These are phyloP conservation scores for Leptographium lundbergii DNA, from an alignment of 2,329 filamentous ascomycete genomes.

Conservation along the genomic window DNA sequence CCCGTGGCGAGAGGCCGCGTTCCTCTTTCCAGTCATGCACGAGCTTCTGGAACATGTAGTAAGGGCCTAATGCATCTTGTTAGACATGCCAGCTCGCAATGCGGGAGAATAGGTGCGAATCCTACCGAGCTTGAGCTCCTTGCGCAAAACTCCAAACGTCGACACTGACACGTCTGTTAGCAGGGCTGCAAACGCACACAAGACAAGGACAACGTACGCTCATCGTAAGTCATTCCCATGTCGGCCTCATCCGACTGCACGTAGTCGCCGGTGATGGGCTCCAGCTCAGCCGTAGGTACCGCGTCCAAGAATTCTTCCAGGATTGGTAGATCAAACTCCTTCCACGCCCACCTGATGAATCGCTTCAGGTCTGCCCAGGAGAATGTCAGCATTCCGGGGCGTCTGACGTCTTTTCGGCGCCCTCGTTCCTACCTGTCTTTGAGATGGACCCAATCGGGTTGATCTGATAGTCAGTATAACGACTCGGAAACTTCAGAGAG, in stretches of 20 bases:
- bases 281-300: constrained; percentile 46
- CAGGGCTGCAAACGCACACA: background rate
- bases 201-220: constrained; percentile 17
- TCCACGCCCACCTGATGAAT: constrained; percentile 55
- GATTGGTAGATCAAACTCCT: constrained; percentile 48
- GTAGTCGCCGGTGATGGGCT: constrained; percentile 53
- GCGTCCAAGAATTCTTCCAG: constrained; percentile 54
- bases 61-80: constrained; percentile 18
- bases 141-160: constrained; percentile 25
- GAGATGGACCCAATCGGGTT: constrained; percentile 49
- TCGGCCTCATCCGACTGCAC: constrained; percentile 33
- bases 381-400: background rate
- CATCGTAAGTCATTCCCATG: constrained; percentile 40
- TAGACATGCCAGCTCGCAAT: background rate
- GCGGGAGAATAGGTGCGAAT: too few relatives aligned
- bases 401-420: background rate
- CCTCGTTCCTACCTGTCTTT: constrained; percentile 26
- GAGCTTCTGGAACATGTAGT: constrained; percentile 31
- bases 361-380: constrained; percentile 48
- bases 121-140: constrained; percentile 30
- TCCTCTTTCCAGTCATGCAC: constrained; percentile 30
- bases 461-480: constrained; percentile 19
- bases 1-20: constrained; percentile 21
- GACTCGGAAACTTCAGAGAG: background rate
- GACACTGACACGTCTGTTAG: constrained; percentile 8